Evolutionary conservation across 805 yeast genomes (phyloP).

Genomic region (Ogataea thermomethanolica): DNA sequence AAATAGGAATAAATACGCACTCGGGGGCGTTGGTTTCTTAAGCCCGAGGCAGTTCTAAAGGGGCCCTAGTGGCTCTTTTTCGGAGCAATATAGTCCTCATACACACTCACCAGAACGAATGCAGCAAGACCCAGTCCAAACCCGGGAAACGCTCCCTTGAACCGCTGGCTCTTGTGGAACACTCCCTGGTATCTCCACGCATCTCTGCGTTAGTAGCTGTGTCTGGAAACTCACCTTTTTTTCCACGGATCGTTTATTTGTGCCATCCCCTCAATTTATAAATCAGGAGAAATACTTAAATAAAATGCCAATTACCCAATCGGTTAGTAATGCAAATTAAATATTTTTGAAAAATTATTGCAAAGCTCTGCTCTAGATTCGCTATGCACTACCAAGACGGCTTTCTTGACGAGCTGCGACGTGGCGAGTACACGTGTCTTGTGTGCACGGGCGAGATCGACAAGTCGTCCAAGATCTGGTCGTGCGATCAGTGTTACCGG

Average conservation of each 20-base stretch:
- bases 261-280: constrained; percentile 21
- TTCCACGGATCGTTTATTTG: constrained; percentile 43
- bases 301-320: neutral
- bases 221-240: constrained; percentile 31
- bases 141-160: constrained; percentile 75
- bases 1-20: constrained; percentile 9
- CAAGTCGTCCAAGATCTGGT: constrained; percentile 65
- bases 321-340: neutral
- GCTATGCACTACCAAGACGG: constrained; percentile 10
- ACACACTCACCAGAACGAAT: constrained; percentile 59
- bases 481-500: constrained; percentile 72
- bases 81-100: constrained; percentile 47
- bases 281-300: neutral
- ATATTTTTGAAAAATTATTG: neutral
- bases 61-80: constrained; percentile 10
- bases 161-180: constrained; percentile 66
- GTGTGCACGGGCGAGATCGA: constrained; percentile 86
- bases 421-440: constrained; percentile 76
- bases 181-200: constrained; percentile 90
- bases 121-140: constrained; percentile 76
- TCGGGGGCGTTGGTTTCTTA: neutral
- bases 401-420: constrained; percentile 56
- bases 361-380: no score
- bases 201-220: constrained; percentile 46
- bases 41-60: neutral